Base-by-base conservation (phyloP, 2,329 filamentous ascomycete genomes). In the Colletotrichum limetticola region DNA sequence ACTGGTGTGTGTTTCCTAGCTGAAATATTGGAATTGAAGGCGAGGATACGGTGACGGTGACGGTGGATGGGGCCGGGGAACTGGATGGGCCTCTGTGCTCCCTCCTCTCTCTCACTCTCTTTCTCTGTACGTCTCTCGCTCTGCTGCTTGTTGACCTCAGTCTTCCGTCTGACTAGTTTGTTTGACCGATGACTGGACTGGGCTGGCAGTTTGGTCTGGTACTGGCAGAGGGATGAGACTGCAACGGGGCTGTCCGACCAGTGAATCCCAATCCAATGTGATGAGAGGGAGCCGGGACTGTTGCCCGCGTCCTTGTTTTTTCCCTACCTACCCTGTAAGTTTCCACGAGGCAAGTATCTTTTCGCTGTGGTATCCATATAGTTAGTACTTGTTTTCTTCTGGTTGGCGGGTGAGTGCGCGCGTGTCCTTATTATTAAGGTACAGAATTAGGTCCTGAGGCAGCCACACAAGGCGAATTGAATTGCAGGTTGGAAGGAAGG, bases 401-500 rank as follows among this genome's bases (percentile, higher is more conserved):
- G 61, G 70, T 57, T 56, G 49, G 70, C 60, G 9, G 66, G 71
- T 72, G 61, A 70, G 30, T 66, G 60, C 60, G 56, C 66, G 58
- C 24, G 60, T 72, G 56, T 66, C 66, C 66, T 72, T 60, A 35
- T 70, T 70, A 70, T 69, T 64, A 49, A 64, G 66, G 66, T 70
- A 61, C 42, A 55, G 59, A 62, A 11, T 46, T 12, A 22, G 37
- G 26, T 74, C 71, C 71, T 74, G 57, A 74, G 71, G 71, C 71
- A 74, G 57, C 61, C 28, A 74, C 69, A 70, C 55, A 71, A 72
- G 60, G 46, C 71, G 60, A 72, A 72, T 70, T 24, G 71, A 57
- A 72, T 56, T 70, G 60, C 56, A 67, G 70, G 16, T 57, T 72
- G 56, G 49, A 55, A 61, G 66, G 70, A 72, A 72, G 71, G 70